A percentile compares a stretch with the other conserved stretches of the same genome.
Conservation (phyloP, 2,329 filamentous ascomycete species). For the Harringtonia aguacate region DNA sequence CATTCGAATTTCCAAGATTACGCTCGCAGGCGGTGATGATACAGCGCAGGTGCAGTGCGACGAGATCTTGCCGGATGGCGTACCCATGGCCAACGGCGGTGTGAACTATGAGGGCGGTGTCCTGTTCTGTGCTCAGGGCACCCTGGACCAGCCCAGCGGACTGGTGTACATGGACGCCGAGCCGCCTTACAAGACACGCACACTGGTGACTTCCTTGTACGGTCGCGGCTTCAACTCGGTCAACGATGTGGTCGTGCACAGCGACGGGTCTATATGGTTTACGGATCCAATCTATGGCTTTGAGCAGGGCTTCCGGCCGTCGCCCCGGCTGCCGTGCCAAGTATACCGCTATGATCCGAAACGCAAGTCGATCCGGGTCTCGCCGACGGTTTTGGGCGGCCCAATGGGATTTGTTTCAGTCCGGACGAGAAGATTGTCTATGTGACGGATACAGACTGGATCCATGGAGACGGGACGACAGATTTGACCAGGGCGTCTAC, state of each 20-base stretch:
- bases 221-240: slow-evolving; percentile 35
- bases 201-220: slow-evolving; percentile 30
- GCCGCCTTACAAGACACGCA: slow-evolving; percentile 18
- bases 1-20: slow-evolving; percentile 3
- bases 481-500: slow-evolving; percentile 16
- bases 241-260: slow-evolving; percentile 27
- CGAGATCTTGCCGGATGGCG: not conserved
- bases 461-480: slow-evolving; percentile 17
- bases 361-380: slow-evolving; percentile 31
- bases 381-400: slow-evolving; percentile 33
- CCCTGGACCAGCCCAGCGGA: slow-evolving; percentile 20
- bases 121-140: slow-evolving; percentile 16
- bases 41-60: slow-evolving; percentile 2
- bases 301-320: slow-evolving; percentile 30
- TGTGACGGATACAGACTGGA: slow-evolving; percentile 27
- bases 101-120: slow-evolving; percentile 29
- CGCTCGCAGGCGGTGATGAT: not conserved
- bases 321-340: slow-evolving; percentile 32
- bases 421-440: slow-evolving; percentile 28
- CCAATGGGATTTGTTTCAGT: slow-evolving; percentile 28
- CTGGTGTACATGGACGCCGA: slow-evolving; percentile 21
- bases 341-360: slow-evolving; percentile 33
- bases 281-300: slow-evolving; percentile 34
- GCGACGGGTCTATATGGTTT: slow-evolving; percentile 34
- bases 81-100: slow-evolving; percentile 8